Evolutionary conservation across 352 stramenopile species (phyloP), one percentile per base, ranked within the genome.

Genomic region (Pythium aristosporum): DNA sequence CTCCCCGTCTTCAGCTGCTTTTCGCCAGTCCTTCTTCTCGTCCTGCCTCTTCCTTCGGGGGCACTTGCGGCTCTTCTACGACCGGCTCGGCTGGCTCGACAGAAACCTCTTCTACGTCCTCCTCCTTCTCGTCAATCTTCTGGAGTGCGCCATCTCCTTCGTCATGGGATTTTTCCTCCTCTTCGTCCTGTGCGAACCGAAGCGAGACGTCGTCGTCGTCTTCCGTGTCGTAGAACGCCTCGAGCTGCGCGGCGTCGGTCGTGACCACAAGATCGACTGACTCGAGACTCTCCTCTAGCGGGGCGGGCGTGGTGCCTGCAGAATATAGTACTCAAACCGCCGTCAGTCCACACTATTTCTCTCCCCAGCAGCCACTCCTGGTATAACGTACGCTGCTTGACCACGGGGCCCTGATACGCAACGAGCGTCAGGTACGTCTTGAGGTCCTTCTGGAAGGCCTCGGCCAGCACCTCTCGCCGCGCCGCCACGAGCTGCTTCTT

Each of bases 381-480:
- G 1, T 3, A 39, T 13, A 39, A 58, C 52, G 18, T 48, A 57
- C 55, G 52, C 23, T 63, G 16, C 11, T 28, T 74, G 2, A 61
- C 46, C 15, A 56, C 65, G 11, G 63, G 66, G 2, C 77, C 75
- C 41, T 91, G 79, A 62, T 87, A 78, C 34, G 71, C 73, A 48
- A 88, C 70, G 13, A 93, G 64, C 56, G 83, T 88, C 68, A 92
- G 84, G 63, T 95, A 95, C 36, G 82, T 91, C 67, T 77, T 74
- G 47, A 95, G 69, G 49, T 95, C 87, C 53, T 90, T 86, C 54
- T 76, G 65, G 63, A 95, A 93, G 15, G 82, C 83, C 18, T 76
- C 75, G 11, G 76, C 79, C 16, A 93, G 63, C 30, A 75, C 73
- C 49, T 87, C 67, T 1, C 84, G 76, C 30, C 79, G 73, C 48